Evolutionary conservation across 2,329 filamentous ascomycete species (phyloP).

Genomic region (Exophiala mesophila): DNA sequence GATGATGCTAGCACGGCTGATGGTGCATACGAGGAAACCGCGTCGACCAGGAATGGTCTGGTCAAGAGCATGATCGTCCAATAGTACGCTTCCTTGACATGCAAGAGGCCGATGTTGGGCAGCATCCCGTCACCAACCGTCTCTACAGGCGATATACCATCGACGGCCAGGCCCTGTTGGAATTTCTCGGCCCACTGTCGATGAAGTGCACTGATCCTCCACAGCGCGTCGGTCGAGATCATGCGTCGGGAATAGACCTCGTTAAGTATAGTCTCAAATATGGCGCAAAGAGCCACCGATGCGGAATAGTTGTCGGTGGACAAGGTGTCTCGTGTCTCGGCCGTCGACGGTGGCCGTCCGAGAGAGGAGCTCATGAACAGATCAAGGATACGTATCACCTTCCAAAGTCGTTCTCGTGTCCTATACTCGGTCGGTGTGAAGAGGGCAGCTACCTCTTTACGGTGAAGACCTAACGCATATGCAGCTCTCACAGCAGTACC

Average conservation of each 20-base stretch:
- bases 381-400: slow-evolving; percentile 19
- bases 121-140: background rate
- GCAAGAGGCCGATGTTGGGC: slow-evolving; percentile 30
- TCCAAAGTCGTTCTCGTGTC: slow-evolving; percentile 34
- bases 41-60: slow-evolving; percentile 35
- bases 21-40: slow-evolving; percentile 7
- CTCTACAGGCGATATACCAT: slow-evolving; percentile 12
- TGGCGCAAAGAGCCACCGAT: slow-evolving; percentile 33
- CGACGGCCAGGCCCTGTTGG: slow-evolving; percentile 16
- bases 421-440: slow-evolving; percentile 38
- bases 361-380: slow-evolving; percentile 20
- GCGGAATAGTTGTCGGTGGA: slow-evolving; percentile 27
- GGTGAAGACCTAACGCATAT: slow-evolving; percentile 48
- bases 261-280: slow-evolving; percentile 36
- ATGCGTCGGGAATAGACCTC: slow-evolving; percentile 38
- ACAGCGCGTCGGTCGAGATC: slow-evolving; percentile 34
- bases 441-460: slow-evolving; percentile 46
- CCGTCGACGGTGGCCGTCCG: slow-evolving; percentile 17
- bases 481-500: slow-evolving; percentile 39
- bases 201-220: slow-evolving; percentile 36
- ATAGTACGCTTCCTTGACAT: slow-evolving; percentile 37
- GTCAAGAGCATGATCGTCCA: slow-evolving; percentile 38
- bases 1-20: background rate
- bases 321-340: slow-evolving; percentile 20
- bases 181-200: slow-evolving; percentile 33